These are phyloP conservation scores for Simplicillium aogashimaense DNA, from an alignment of 2,329 filamentous ascomycete species.

Conservation along the genomic window DNA sequence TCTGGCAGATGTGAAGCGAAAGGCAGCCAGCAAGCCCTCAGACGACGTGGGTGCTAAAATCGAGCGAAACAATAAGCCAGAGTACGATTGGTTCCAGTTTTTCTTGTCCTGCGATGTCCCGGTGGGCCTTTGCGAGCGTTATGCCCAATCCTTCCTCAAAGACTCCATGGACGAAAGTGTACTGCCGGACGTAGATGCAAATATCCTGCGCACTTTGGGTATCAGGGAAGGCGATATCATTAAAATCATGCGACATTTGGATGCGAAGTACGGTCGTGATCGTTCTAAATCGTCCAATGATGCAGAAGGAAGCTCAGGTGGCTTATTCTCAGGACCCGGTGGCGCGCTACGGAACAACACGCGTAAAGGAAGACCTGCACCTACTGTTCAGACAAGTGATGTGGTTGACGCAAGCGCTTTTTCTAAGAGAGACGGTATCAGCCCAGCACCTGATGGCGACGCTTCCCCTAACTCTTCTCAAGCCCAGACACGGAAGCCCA, in stretches of 20 bases:
- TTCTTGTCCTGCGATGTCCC: constrained; percentile 89
- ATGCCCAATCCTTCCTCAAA: constrained; percentile 76
- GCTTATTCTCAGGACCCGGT: constrained; percentile 88
- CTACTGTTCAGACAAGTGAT: constrained; percentile 77
- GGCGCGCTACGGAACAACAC: constrained; percentile 90
- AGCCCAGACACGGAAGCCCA: constrained; percentile 18
- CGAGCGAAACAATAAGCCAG: constrained; percentile 50
- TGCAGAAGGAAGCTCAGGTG: constrained; percentile 49
- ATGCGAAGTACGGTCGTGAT: constrained; percentile 65
- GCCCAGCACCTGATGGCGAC: constrained; percentile 12
- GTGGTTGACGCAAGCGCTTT: constrained; percentile 83
- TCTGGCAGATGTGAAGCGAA: constrained; percentile 68
- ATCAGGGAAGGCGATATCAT: constrained; percentile 93
- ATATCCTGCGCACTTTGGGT: constrained; percentile 77
- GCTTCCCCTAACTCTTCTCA: constrained; percentile 10
- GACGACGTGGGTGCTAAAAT: constrained; percentile 49
- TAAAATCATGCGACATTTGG: constrained; percentile 83
- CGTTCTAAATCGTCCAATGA: constrained; percentile 41
- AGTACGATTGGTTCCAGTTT: constrained; percentile 99
- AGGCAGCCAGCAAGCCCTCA: constrained; percentile 17
- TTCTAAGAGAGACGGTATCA: constrained; percentile 40
- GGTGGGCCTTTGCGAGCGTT: constrained; percentile 87
- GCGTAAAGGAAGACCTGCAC: constrained; percentile 78
- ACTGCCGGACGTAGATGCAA: constrained; percentile 77
- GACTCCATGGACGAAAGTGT: constrained; percentile 97